Evolutionary conservation across 345 rosid genomes (phyloP).

Genomic region (Arabidopsis arenosa): DNA sequence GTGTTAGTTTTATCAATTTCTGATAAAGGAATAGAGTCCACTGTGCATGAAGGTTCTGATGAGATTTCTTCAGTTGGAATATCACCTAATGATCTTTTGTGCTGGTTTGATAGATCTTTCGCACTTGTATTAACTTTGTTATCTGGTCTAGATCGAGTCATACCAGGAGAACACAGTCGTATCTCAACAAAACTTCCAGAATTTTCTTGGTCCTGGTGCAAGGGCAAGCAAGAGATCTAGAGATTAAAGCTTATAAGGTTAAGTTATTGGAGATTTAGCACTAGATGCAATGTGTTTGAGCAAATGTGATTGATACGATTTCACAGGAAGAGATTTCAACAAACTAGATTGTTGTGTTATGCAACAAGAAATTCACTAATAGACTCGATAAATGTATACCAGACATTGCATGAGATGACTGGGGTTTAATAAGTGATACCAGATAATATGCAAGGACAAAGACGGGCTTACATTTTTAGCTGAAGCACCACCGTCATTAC

Average conservation of each 20-base stretch:
- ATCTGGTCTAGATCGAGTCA: slow-evolving; percentile 63
- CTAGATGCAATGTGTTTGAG: slow-evolving; percentile 22
- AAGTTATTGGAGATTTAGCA: slow-evolving; percentile 1
- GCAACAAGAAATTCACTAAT: slow-evolving; percentile 16
- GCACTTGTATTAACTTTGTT: slow-evolving; percentile 39
- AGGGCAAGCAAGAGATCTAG: slow-evolving; percentile 32
- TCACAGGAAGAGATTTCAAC: slow-evolving; percentile 20
- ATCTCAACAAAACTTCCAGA: slow-evolving; percentile 54
- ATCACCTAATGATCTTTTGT: slow-evolving; percentile 46
- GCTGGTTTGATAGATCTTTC: slow-evolving; percentile 54
- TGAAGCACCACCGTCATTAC: slow-evolving; percentile 40
- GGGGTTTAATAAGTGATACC: neutral
- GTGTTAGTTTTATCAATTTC: slow-evolving; percentile 42
- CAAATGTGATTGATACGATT: slow-evolving; percentile 25
- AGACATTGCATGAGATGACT: slow-evolving; percentile 21
- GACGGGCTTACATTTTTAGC: slow-evolving; percentile 52
- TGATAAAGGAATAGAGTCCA: slow-evolving; percentile 40
- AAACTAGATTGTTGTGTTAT: slow-evolving; percentile 19
- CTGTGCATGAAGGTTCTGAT: slow-evolving; percentile 54
- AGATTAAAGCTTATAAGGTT: slow-evolving; percentile 19
- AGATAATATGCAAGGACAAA: slow-evolving; percentile 21
- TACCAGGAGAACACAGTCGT: slow-evolving; percentile 37
- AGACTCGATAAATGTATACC: slow-evolving; percentile 3
- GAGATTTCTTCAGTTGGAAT: slow-evolving; percentile 42
- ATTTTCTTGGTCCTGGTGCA: slow-evolving; percentile 59